Evolutionary conservation across 2,329 filamentous ascomycete species (phyloP).

Genomic region (Exophiala xenobiotica): DNA sequence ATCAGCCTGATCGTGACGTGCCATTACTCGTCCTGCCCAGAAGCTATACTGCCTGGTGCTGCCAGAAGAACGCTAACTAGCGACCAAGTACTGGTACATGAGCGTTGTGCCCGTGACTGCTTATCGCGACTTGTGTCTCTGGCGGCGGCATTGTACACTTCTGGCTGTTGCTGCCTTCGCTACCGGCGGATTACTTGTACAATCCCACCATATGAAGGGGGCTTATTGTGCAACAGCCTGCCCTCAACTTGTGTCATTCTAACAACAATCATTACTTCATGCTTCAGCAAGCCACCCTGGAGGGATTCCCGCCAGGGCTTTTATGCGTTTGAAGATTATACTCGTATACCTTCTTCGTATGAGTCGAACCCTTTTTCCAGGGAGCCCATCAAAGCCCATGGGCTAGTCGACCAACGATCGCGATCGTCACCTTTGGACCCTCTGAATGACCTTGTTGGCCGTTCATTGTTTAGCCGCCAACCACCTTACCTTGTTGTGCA

Average conservation of each 20-base stretch:
- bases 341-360: no score
- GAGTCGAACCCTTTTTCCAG: no score
- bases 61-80: background rate
- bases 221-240: background rate
- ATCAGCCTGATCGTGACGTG: background rate
- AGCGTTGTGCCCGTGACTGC: background rate
- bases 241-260: background rate
- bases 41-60: background rate
- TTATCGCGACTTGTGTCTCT: background rate
- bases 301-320: no score
- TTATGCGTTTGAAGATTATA: no score
- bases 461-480: no score
- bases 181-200: no score
- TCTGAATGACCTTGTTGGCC: no score
- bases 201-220: no score
- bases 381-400: background rate
- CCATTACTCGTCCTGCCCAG: background rate
- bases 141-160: background rate
- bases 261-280: conserved; percentile 1
- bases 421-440: background rate
- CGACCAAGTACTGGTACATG: conserved; percentile 3
- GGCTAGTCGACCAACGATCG: background rate
- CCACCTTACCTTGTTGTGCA: no score
- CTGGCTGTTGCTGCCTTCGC: no score
- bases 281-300: background rate